Percentiles rank a stretch among this genome's conserved stretches.
phyloP scores from a whole-genome alignment of 768 basidiomycete species.

The Fibroporia radiculosa region DNA sequence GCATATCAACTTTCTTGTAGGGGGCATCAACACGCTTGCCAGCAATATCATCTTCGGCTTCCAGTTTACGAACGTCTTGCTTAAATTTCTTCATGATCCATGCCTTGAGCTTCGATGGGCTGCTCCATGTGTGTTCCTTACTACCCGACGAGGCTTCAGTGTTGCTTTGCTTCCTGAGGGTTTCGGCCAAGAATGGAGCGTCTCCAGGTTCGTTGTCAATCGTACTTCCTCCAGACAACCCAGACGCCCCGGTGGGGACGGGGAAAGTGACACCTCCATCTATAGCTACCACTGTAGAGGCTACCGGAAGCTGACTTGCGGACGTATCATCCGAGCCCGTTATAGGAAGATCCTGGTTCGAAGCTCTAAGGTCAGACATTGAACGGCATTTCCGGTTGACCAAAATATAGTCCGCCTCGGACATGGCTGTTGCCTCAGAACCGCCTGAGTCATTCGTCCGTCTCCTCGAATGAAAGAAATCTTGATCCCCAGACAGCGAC shows the following conservation, averaged over 20 bases:
- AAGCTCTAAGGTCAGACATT: conserved; percentile 13
- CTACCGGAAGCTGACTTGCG: background rate
- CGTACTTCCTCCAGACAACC: too few relatives aligned
- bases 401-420: conserved; percentile 11
- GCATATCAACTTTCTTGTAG: background rate
- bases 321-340: background rate
- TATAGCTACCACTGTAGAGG: background rate
- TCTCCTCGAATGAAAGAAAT: conserved; percentile 23
- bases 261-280: background rate
- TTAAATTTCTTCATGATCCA: conserved; percentile 59
- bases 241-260: too few relatives aligned
- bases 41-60: too few relatives aligned
- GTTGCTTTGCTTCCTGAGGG: conserved; percentile 12
- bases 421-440: conserved; percentile 50
- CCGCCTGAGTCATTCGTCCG: conserved; percentile 57
- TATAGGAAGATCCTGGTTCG: background rate
- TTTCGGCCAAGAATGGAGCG: conserved; percentile 2
- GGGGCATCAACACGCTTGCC: background rate
- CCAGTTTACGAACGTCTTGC: conserved; percentile 16
- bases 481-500: background rate
- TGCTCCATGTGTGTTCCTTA: conserved; percentile 21
- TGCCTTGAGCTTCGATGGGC: conserved; percentile 45
- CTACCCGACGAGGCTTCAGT: conserved; percentile 7
- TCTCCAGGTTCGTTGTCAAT: background rate
- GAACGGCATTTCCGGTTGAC: conserved; percentile 14